These are phyloP conservation scores for Bacterosira constricta DNA, from an alignment of 108 stramenopile species.

Conservation along the genomic window DNA sequence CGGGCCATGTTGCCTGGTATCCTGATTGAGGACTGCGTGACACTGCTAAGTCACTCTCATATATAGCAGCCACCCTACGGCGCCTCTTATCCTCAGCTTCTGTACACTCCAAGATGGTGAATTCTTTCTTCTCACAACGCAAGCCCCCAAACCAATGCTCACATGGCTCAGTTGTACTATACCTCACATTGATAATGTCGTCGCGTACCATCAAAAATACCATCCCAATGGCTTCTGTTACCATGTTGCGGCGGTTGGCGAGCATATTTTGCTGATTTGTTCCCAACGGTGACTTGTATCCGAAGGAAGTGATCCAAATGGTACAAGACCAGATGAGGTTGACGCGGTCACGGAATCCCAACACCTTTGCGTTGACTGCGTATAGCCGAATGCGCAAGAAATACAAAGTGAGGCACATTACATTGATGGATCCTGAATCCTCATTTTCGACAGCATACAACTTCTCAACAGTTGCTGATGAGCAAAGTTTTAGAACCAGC, in stretches of 20 bases:
- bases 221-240: slow-evolving; percentile 10
- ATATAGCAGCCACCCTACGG: slow-evolving; percentile 1
- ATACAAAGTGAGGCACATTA: neutral
- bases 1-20: no score
- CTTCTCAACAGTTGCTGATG: neutral
- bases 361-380: neutral
- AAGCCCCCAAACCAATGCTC: slow-evolving; percentile 11
- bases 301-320: slow-evolving; percentile 12
- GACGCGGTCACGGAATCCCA: no score
- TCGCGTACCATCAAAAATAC: slow-evolving; percentile 1
- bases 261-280: slow-evolving; percentile 14
- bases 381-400: neutral
- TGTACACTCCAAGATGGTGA: no score
- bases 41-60: slow-evolving; percentile 4
- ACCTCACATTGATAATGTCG: neutral
- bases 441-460: neutral
- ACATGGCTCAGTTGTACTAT: slow-evolving; percentile 4
- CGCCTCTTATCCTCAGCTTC: slow-evolving; percentile 4
- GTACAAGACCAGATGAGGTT: no score
- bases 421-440: neutral
- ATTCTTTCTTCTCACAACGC: neutral
- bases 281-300: neutral
- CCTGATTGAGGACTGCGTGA: neutral
- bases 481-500: slow-evolving; percentile 1
- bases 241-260: neutral